Conservation (phyloP, 495 filamentous ascomycete species). For the Apodospora peruviana region DNA sequence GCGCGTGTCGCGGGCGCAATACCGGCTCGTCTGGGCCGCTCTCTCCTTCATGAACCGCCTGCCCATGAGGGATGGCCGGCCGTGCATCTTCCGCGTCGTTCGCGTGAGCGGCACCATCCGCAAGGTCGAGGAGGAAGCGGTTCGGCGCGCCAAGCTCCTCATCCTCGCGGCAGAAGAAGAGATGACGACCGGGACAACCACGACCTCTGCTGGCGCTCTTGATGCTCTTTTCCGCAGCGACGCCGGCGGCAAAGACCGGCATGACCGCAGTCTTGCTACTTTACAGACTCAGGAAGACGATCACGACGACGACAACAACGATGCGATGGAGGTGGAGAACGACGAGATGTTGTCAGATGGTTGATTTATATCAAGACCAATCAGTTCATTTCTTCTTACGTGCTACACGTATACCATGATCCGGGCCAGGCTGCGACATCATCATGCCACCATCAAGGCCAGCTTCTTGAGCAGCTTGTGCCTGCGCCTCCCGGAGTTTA, state of each 20-base stretch:
- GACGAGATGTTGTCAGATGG: constrained; percentile 28
- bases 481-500: constrained; percentile 29
- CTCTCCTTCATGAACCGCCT: constrained; percentile 75
- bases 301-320: constrained; percentile 46
- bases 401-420: constrained; percentile 20
- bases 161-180: constrained; percentile 56
- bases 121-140: constrained; percentile 85
- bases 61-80: constrained; percentile 48
- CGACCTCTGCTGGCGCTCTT: constrained; percentile 33
- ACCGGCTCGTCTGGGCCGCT: constrained; percentile 82
- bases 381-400: constrained; percentile 23
- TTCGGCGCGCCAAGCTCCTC: constrained; percentile 65
- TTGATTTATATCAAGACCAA: not conserved
- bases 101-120: constrained; percentile 89
- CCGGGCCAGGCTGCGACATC: constrained; percentile 6
- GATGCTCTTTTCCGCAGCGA: constrained; percentile 32
- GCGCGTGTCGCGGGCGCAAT: constrained; percentile 69
- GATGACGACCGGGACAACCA: constrained; percentile 26
- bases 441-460: constrained; percentile 11
- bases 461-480: constrained; percentile 25
- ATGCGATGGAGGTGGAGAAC: constrained; percentile 46
- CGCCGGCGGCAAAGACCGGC: constrained; percentile 21
- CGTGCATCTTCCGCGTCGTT: constrained; percentile 80
- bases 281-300: constrained; percentile 39
- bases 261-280: constrained; percentile 37